phyloP scores from a whole-genome alignment of 2,329 filamentous ascomycete genomes.

The Ophiostoma tasmaniense region DNA sequence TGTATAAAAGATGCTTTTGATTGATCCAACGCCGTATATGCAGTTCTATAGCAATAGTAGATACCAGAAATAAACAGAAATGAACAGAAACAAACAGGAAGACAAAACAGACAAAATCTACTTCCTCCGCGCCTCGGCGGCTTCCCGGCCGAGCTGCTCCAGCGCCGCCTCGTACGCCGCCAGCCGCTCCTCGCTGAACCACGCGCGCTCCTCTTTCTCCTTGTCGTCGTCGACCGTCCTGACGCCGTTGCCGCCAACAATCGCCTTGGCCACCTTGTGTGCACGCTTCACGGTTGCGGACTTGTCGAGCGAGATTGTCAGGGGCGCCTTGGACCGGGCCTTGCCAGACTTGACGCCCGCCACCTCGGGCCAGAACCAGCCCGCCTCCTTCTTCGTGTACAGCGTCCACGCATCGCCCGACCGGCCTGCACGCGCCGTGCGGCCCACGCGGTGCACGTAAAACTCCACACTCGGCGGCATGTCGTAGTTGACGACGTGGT shows the following conservation, averaged over 20 bases:
- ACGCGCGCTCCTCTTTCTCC: conserved; percentile 27
- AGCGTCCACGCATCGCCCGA: conserved; percentile 77
- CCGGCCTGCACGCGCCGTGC: conserved; percentile 76
- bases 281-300: conserved; percentile 30
- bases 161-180: conserved; percentile 49
- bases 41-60: neutral
- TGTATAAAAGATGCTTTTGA: neutral
- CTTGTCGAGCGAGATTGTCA: conserved; percentile 22
- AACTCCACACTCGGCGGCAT: conserved; percentile 70
- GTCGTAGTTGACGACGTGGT: conserved; percentile 90
- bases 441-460: conserved; percentile 86
- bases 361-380: conserved; percentile 88
- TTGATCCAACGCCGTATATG: neutral
- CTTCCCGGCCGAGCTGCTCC: conserved; percentile 54
- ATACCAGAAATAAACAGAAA: neutral
- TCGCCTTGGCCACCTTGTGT: conserved; percentile 39
- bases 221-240: conserved; percentile 2
- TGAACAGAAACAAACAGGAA: neutral
- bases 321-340: neutral
- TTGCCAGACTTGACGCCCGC: conserved; percentile 34
- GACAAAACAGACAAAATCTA: neutral
- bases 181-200: conserved; percentile 40
- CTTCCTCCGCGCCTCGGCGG: conserved; percentile 30
- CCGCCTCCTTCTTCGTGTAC: conserved; percentile 69
- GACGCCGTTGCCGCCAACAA: conserved; percentile 25